phyloP scores from a whole-genome alignment of 1,139 yeast genomes.

The Candida smagusa region DNA sequence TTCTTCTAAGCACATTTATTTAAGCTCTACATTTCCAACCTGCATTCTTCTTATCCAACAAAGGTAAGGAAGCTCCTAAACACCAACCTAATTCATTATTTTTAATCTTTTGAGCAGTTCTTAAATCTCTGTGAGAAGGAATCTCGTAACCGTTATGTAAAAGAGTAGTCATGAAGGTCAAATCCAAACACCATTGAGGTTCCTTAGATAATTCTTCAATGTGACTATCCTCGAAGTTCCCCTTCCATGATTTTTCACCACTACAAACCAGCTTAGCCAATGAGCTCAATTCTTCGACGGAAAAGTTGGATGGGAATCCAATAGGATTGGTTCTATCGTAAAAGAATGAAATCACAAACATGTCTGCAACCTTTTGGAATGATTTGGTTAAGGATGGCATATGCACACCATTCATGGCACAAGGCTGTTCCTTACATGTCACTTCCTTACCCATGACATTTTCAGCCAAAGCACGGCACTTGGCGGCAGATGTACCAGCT shows the following conservation, averaged over 20 bases:
- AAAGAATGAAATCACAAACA: slow-evolving; percentile 89
- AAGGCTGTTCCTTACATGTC: slow-evolving; percentile 70
- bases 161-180: slow-evolving; percentile 84
- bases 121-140: slow-evolving; percentile 83
- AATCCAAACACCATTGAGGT: slow-evolving; percentile 93
- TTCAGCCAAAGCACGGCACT: slow-evolving; percentile 86
- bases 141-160: slow-evolving; percentile 95
- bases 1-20: not conserved
- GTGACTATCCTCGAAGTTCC: slow-evolving; percentile 61
- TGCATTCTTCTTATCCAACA: slow-evolving; percentile 57
- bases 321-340: slow-evolving; percentile 91
- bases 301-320: slow-evolving; percentile 91
- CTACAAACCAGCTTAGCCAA: slow-evolving; percentile 81
- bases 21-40: slow-evolving; percentile 70
- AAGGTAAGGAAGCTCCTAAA: slow-evolving; percentile 92
- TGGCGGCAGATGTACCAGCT: slow-evolving; percentile 44
- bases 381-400: slow-evolving; percentile 86
- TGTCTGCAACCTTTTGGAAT: slow-evolving; percentile 66
- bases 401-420: slow-evolving; percentile 95
- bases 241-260: slow-evolving; percentile 73
- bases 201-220: slow-evolving; percentile 63
- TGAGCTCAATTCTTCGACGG: slow-evolving; percentile 77
- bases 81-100: slow-evolving; percentile 97
- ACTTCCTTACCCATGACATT: slow-evolving; percentile 76
- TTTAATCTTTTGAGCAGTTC: slow-evolving; percentile 84